Conservation (phyloP, 129 eudicot species). For the Rutidosis leptorrhynchoides region DNA sequence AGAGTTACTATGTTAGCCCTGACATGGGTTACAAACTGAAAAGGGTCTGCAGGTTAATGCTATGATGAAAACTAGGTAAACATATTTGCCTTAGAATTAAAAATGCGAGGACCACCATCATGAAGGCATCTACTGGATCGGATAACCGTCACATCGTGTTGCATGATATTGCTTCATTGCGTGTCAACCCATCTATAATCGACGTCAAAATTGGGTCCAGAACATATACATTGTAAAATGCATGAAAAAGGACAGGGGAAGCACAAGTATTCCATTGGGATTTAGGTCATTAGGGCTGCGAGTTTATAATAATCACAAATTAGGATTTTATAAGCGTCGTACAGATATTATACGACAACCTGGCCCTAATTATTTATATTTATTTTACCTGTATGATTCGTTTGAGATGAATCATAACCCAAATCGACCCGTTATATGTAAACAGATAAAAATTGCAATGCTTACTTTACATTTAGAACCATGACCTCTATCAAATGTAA, state of each 20-base stretch:
- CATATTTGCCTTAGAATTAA: too few relatives aligned
- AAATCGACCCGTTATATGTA: neutral
- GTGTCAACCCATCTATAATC: slow-evolving; percentile 60
- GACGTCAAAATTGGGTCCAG: slow-evolving; percentile 86
- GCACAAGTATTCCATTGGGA: slow-evolving; percentile 59
- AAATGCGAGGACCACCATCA: too few relatives aligned
- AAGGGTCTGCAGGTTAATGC: too few relatives aligned
- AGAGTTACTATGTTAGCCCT: too few relatives aligned
- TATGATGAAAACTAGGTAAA: too few relatives aligned
- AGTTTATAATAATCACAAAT: slow-evolving; percentile 36
- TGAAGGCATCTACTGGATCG: slow-evolving; percentile 70
- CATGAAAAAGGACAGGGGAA: slow-evolving; percentile 58
- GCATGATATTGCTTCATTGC: slow-evolving; percentile 49
- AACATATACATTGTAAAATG: slow-evolving; percentile 75
- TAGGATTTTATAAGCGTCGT: slow-evolving; percentile 65
- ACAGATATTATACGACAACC: slow-evolving; percentile 38
- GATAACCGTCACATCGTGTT: slow-evolving; percentile 72
- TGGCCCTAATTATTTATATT: slow-evolving; percentile 46
- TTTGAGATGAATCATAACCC: neutral
- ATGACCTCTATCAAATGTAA: neutral
- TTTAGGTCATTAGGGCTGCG: slow-evolving; percentile 76
- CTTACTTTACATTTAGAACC: neutral
- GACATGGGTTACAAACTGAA: too few relatives aligned
- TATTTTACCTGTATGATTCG: neutral
- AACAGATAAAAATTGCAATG: neutral